Percentiles rank a stretch among this genome's conserved stretches.
Evolutionary conservation across 2,329 filamentous ascomycete genomes (phyloP).

Genomic region (Dryadomyces sulphureus): DNA sequence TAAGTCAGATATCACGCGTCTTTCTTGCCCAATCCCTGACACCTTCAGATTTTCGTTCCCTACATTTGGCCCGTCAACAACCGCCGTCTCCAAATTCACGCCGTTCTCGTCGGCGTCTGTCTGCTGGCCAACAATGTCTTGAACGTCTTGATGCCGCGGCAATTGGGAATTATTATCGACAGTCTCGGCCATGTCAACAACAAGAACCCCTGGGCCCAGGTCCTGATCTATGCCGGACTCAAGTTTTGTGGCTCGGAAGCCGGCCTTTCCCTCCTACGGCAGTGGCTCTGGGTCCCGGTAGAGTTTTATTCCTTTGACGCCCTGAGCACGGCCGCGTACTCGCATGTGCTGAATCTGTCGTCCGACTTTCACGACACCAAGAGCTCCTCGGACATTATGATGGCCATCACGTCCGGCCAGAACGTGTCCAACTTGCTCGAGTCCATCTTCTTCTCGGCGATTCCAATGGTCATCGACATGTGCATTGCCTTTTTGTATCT

Average conservation of each 20-base stretch:
- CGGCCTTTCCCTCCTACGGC: slow-evolving; percentile 36
- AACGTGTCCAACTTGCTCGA: slow-evolving; percentile 42
- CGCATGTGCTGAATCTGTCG: slow-evolving; percentile 44
- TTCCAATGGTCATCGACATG: slow-evolving; percentile 47
- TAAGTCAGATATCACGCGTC: slow-evolving; percentile 14
- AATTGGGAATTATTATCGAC: slow-evolving; percentile 67
- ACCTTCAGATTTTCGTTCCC: slow-evolving; percentile 51
- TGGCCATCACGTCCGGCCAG: slow-evolving; percentile 39
- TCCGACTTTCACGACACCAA: slow-evolving; percentile 48
- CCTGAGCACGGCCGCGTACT: slow-evolving; percentile 38
- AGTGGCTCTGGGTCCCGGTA: slow-evolving; percentile 43
- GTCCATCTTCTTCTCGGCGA: slow-evolving; percentile 39
- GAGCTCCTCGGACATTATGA: slow-evolving; percentile 42
- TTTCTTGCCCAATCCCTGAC: neutral
- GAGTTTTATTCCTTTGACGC: slow-evolving; percentile 41
- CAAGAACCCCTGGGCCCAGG: slow-evolving; percentile 35
- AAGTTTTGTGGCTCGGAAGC: slow-evolving; percentile 39
- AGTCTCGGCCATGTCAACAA: slow-evolving; percentile 38
- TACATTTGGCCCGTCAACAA: slow-evolving; percentile 65
- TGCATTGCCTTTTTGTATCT: slow-evolving; percentile 44
- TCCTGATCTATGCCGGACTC: slow-evolving; percentile 34
- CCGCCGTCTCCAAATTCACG: slow-evolving; percentile 49
- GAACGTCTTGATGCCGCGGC: slow-evolving; percentile 65
- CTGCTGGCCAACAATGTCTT: slow-evolving; percentile 57
- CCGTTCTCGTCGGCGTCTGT: slow-evolving; percentile 50